These are phyloP conservation scores for Xerocomus potaroensis DNA, from an alignment of 768 basidiomycete species.

Conservation along the genomic window DNA sequence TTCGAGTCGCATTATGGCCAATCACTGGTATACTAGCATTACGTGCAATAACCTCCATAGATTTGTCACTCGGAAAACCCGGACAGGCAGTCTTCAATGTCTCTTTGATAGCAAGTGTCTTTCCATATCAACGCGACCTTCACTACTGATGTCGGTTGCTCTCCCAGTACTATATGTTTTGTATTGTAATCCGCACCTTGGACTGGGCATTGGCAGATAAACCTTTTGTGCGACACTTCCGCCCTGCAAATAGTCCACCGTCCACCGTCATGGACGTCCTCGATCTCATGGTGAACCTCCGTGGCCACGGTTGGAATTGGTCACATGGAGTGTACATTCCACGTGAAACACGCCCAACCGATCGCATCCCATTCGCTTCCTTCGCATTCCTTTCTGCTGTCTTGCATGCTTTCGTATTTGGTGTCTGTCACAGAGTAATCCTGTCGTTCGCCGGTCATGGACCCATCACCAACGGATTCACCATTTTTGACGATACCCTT, in stretches of 20 bases:
- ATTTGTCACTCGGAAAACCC: slow-evolving; percentile 5
- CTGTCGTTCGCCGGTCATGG: slow-evolving; percentile 41
- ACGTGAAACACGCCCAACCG: slow-evolving; percentile 38
- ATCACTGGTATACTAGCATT: slow-evolving; percentile 41
- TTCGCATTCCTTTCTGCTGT: slow-evolving; percentile 34
- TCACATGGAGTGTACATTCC: slow-evolving; percentile 31
- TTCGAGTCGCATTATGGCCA: slow-evolving; percentile 47
- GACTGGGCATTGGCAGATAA: slow-evolving; percentile 15
- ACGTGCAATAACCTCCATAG: slow-evolving; percentile 29
- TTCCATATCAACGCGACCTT: too few relatives aligned
- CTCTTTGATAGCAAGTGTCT: slow-evolving; percentile 7
- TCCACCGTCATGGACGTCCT: slow-evolving; percentile 34
- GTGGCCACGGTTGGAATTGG: slow-evolving; percentile 63
- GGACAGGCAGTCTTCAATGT: slow-evolving; percentile 5
- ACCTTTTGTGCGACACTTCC: slow-evolving; percentile 11
- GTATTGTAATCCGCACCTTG: slow-evolving; percentile 9
- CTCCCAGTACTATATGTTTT: slow-evolving; percentile 9
- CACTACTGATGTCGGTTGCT: too few relatives aligned
- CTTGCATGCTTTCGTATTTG: slow-evolving; percentile 37
- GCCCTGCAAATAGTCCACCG: neutral
- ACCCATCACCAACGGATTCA: slow-evolving; percentile 8
- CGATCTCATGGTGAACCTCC: slow-evolving; percentile 48
- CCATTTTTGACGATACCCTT: slow-evolving; percentile 33
- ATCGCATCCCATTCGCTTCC: slow-evolving; percentile 35
- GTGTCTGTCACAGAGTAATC: slow-evolving; percentile 42